A percentile compares a stretch with the other conserved stretches of the same genome.
phyloP scores from a whole-genome alignment of 2,329 filamentous ascomycete genomes.

The Aspergillus brunneoviolaceus region DNA sequence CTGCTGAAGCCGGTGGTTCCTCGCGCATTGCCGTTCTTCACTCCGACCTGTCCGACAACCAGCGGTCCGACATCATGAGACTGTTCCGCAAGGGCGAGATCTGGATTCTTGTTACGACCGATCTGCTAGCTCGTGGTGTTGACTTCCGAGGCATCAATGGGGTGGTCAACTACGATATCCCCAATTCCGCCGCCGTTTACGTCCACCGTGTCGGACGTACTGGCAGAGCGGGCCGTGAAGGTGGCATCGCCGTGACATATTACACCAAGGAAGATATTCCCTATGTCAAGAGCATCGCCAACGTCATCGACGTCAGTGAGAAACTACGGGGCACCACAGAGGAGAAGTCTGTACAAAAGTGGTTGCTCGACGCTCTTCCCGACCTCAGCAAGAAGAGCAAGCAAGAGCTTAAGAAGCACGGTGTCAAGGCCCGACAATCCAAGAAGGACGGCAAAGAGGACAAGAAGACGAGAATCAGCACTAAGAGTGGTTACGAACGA shows the following conservation, averaged over 20 bases:
- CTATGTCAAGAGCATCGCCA: slow-evolving; percentile 85
- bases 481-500: slow-evolving; percentile 52
- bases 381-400: slow-evolving; percentile 79
- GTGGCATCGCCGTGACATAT: slow-evolving; percentile 86
- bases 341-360: slow-evolving; percentile 68
- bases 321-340: slow-evolving; percentile 58
- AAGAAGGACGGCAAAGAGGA: slow-evolving; percentile 46
- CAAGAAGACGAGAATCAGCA: slow-evolving; percentile 68
- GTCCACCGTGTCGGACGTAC: slow-evolving; percentile 92
- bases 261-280: slow-evolving; percentile 95
- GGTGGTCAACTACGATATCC: slow-evolving; percentile 96
- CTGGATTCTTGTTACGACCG: slow-evolving; percentile 95
- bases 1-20: slow-evolving; percentile 78
- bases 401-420: slow-evolving; percentile 76
- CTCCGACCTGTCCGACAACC: slow-evolving; percentile 74
- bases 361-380: slow-evolving; percentile 85
- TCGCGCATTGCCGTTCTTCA: slow-evolving; percentile 86
- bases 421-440: slow-evolving; percentile 69
- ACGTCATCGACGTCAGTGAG: slow-evolving; percentile 83
- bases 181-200: slow-evolving; percentile 84
- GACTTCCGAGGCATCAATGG: slow-evolving; percentile 95
- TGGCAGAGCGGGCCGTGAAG: slow-evolving; percentile 80
- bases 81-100: slow-evolving; percentile 88
- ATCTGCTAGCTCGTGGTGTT: slow-evolving; percentile 85
- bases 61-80: slow-evolving; percentile 78